phyloP scores from a whole-genome alignment of 805 yeast genomes.

The Suhomyces emberorum region DNA sequence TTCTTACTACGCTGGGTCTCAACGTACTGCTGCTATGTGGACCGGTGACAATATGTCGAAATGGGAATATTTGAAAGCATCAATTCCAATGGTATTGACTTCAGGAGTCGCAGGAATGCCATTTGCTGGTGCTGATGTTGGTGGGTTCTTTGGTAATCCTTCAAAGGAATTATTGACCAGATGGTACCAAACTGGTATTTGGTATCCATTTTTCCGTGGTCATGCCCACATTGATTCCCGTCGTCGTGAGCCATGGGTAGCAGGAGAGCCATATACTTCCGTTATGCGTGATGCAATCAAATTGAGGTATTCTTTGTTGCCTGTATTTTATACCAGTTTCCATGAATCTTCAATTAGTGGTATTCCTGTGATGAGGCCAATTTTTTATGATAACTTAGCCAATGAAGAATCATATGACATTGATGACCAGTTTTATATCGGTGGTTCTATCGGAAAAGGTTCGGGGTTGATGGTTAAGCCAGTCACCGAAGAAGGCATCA shows the following conservation, averaged over 20 bases:
- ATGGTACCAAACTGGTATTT: conserved; percentile 95
- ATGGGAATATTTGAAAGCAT: conserved; percentile 81
- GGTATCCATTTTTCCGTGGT: conserved; percentile 95
- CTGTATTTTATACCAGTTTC: conserved; percentile 78
- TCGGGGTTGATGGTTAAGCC: conserved; percentile 79
- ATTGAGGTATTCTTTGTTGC: conserved; percentile 73
- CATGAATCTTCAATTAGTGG: conserved; percentile 59
- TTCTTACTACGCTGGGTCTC: conserved; percentile 87
- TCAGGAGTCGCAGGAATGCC: conserved; percentile 83
- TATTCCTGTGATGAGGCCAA: conserved; percentile 66
- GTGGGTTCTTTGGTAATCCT: conserved; percentile 95
- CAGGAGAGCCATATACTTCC: conserved; percentile 69
- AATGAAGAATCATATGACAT: conserved; percentile 49
- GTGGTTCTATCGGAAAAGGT: conserved; percentile 54
- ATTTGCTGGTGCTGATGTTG: conserved; percentile 94
- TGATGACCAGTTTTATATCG: conserved; percentile 83
- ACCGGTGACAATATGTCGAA: conserved; percentile 94
- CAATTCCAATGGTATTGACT: conserved; percentile 86
- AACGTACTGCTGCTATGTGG: conserved; percentile 92
- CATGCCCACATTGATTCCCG: conserved; percentile 95
- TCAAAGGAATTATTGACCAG: conserved; percentile 73
- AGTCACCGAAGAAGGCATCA: conserved; percentile 54
- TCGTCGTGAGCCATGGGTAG: conserved; percentile 90
- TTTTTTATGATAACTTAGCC: conserved; percentile 55
- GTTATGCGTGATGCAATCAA: conserved; percentile 66